Conservation (phyloP, 129 eudicot genomes). For the Flaveria ramosissima region DNA sequence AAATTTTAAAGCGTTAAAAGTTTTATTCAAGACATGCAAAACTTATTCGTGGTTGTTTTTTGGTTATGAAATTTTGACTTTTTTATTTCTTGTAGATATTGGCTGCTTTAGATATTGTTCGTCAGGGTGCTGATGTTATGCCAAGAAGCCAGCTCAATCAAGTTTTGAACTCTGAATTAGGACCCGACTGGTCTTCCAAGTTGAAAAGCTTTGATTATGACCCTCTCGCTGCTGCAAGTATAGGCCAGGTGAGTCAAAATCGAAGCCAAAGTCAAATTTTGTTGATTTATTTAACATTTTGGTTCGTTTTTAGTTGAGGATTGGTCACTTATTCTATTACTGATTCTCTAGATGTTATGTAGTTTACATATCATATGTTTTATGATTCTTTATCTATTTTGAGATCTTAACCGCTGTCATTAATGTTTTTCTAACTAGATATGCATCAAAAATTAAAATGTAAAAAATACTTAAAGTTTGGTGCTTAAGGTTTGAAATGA, state of each 20-base stretch:
- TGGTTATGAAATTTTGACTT: constrained; percentile 1
- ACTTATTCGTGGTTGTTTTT: constrained; percentile 6
- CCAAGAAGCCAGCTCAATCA: constrained; percentile 94
- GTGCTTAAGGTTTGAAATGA: constrained; percentile 31
- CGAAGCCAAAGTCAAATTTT: constrained; percentile 3
- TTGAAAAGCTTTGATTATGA: constrained; percentile 83
- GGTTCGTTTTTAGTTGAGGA: constrained; percentile 2
- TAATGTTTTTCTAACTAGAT: constrained; percentile 3
- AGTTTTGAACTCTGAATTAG: constrained; percentile 85
- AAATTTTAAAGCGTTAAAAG: background rate
- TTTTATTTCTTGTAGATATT: constrained; percentile 59
- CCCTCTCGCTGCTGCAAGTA: constrained; percentile 99
- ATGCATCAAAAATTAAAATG: background rate
- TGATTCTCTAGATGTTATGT: background rate
- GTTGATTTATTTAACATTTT: background rate
- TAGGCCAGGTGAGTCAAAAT: constrained; percentile 77
- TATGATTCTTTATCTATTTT: constrained; percentile 1
- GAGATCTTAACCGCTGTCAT: constrained; percentile 4
- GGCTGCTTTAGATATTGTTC: constrained; percentile 97
- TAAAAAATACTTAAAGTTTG: background rate
- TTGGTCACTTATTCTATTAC: background rate
- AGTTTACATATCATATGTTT: constrained; percentile 6
- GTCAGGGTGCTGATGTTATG: constrained; percentile 99
- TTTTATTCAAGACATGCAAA: background rate
- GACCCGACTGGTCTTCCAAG: constrained; percentile 81